Percentiles rank a stretch among this genome's conserved stretches.
Evolutionary conservation across 495 filamentous ascomycete species (phyloP).

Genomic region (Chaetomium fimeti): DNA sequence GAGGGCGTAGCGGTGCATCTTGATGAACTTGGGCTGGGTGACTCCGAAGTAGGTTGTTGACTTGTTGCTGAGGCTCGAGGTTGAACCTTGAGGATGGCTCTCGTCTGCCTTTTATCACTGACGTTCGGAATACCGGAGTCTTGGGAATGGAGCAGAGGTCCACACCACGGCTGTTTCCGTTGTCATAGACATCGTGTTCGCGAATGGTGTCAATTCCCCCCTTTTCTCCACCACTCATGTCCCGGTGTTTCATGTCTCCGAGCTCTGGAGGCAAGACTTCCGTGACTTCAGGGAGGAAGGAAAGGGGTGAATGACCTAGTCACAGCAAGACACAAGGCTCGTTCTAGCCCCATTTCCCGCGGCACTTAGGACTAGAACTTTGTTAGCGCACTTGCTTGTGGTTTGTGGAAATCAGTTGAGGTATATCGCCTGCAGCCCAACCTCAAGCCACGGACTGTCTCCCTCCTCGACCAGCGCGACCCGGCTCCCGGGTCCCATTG

Average conservation of each 20-base stretch:
- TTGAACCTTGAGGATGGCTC: neutral
- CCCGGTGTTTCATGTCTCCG: constrained; percentile 7
- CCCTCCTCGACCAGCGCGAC: neutral
- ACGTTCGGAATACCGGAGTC: neutral
- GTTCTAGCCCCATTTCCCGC: neutral
- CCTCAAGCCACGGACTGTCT: neutral
- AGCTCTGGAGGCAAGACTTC: neutral
- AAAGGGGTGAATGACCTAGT: neutral
- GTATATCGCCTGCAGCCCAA: neutral
- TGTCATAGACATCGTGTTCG: neutral
- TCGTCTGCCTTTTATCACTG: neutral
- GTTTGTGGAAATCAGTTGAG: constrained; percentile 8
- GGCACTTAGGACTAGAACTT: neutral
- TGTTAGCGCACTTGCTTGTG: neutral
- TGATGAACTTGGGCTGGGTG: neutral
- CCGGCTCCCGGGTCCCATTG: no score
- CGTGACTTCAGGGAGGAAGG: neutral
- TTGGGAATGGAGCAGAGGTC: neutral
- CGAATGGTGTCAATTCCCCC: neutral
- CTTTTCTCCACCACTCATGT: constrained; percentile 20
- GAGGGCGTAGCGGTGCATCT: constrained; percentile 17
- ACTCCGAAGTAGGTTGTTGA: neutral
- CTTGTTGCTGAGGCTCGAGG: neutral
- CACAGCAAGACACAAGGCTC: neutral
- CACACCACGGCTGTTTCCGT: neutral